phyloP scores from a whole-genome alignment of 805 yeast species.

The Dipodascus geniculatus region DNA sequence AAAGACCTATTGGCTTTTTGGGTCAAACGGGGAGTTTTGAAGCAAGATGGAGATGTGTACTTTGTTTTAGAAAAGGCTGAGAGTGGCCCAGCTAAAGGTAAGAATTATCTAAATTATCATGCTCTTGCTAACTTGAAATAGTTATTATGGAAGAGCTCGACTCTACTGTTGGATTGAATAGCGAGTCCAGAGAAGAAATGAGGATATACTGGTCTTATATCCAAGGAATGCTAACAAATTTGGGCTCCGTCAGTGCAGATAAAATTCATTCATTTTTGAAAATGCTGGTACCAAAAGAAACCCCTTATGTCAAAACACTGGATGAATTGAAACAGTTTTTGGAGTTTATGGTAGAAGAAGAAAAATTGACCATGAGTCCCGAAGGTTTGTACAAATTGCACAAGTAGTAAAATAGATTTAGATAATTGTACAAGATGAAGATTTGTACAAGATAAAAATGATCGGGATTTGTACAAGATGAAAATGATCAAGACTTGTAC shows the following conservation, averaged over 20 bases:
- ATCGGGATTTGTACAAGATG: no score
- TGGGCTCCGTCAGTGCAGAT: constrained; percentile 37
- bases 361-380: constrained; percentile 23
- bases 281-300: constrained; percentile 44
- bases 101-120: background rate
- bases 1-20: background rate
- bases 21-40: constrained; percentile 1
- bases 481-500: no score
- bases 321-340: constrained; percentile 35
- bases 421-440: no score
- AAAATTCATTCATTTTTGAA: constrained; percentile 43
- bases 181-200: constrained; percentile 25
- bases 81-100: background rate
- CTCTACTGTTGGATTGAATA: constrained; percentile 5
- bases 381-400: constrained; percentile 28
- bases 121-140: background rate
- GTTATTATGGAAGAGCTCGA: background rate
- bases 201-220: constrained; percentile 37
- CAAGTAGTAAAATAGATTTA: constrained; percentile 10
- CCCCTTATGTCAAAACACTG: constrained; percentile 28
- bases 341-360: constrained; percentile 34
- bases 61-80: background rate
- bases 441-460: no score
- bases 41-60: background rate
- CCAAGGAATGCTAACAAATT: constrained; percentile 43